Evolutionary conservation across 140 eudicot species (phyloP).

Genomic region (Ambrosia hybrid): DNA sequence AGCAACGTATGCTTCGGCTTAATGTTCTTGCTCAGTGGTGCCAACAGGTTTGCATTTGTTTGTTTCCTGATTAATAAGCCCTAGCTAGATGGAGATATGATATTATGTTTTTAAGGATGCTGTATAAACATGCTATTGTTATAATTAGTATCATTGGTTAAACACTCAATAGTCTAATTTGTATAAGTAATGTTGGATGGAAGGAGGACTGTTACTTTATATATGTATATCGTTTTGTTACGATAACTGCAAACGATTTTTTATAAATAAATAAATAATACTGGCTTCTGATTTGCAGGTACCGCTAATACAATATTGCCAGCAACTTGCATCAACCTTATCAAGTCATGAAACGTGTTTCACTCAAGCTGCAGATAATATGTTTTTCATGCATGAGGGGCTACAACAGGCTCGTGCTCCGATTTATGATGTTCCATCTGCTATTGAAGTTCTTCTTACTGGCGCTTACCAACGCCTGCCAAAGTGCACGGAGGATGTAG

Average conservation of each 20-base stretch:
- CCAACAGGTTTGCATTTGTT: constrained; percentile 64
- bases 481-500: constrained; percentile 89
- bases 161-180: no score
- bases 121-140: no score
- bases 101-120: no score
- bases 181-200: no score
- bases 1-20: constrained; percentile 97
- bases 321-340: constrained; percentile 90
- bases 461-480: constrained; percentile 92
- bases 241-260: neutral
- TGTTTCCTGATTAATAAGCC: neutral
- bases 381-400: constrained; percentile 98
- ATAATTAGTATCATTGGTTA: no score
- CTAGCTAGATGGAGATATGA: no score
- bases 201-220: no score
- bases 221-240: neutral
- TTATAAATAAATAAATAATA: constrained; percentile 1
- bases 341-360: constrained; percentile 98
- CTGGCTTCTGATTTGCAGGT: constrained; percentile 56
- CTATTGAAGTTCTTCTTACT: constrained; percentile 87
- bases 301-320: constrained; percentile 88
- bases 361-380: constrained; percentile 95
- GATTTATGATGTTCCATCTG: constrained; percentile 97
- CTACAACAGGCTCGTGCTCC: constrained; percentile 99
- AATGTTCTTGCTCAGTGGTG: constrained; percentile 97